These are phyloP conservation scores for Fusarium heterosporum DNA, from an alignment of 2,329 filamentous ascomycete species.

Conservation along the genomic window DNA sequence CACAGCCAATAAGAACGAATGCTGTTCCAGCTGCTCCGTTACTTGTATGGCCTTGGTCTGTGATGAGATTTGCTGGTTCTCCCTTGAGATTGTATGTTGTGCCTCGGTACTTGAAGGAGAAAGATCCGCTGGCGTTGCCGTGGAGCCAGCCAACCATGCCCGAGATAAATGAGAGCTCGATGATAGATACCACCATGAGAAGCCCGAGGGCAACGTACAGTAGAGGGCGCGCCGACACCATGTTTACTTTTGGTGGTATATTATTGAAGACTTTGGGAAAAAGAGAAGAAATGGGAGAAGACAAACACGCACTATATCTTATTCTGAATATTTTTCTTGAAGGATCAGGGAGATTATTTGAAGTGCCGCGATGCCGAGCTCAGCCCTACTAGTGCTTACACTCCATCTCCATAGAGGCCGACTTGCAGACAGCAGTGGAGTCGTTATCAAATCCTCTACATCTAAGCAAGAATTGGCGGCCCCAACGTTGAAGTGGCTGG, in stretches of 20 bases:
- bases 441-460: slow-evolving; percentile 6
- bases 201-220: slow-evolving; percentile 43
- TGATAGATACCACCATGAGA: slow-evolving; percentile 46
- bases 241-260: background rate
- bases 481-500: too few relatives aligned
- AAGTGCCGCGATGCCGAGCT: slow-evolving; percentile 19
- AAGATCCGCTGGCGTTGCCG: slow-evolving; percentile 40
- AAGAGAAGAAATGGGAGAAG: background rate
- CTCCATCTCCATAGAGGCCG: background rate
- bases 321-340: background rate
- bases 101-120: slow-evolving; percentile 30
- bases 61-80: slow-evolving; percentile 43
- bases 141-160: slow-evolving; percentile 47
- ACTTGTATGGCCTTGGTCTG: slow-evolving; percentile 47
- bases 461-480: background rate
- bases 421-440: background rate
- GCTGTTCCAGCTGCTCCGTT: slow-evolving; percentile 48
- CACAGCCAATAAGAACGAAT: slow-evolving; percentile 45
- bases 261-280: background rate
- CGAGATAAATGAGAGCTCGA: slow-evolving; percentile 47
- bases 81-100: slow-evolving; percentile 32
- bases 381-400: slow-evolving; percentile 34
- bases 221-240: slow-evolving; percentile 10
- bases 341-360: slow-evolving; percentile 8
- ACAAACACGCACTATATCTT: background rate